phyloP scores from a whole-genome alignment of 345 rosid species.

The Populus alba region DNA sequence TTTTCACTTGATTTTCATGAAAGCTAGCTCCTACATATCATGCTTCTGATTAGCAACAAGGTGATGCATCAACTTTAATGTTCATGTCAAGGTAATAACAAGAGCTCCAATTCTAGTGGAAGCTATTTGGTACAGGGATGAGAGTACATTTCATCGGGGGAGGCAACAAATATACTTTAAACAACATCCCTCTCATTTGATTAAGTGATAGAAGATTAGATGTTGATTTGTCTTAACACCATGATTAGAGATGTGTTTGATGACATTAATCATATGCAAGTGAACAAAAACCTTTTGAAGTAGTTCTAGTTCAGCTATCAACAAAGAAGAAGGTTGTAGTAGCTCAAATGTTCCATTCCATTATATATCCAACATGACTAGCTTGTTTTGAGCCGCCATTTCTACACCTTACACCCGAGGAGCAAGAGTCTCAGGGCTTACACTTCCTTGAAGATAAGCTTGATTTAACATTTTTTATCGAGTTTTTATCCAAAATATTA shows the following conservation, averaged over 20 bases:
- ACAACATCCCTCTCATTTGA: no score
- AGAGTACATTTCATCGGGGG: no score
- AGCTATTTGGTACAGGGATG: neutral
- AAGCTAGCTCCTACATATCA: neutral
- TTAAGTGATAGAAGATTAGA: no score
- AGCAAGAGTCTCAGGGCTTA: constrained; percentile 15
- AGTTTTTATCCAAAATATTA: constrained; percentile 2
- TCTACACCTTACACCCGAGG: constrained; percentile 16
- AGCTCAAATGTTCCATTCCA: constrained; percentile 19
- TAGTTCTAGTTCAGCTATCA: no score
- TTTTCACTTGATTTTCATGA: neutral
- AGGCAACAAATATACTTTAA: no score
- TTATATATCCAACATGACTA: constrained; percentile 12
- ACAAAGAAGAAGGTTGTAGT: neutral
- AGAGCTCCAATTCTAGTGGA: neutral
- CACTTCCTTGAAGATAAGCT: constrained; percentile 14
- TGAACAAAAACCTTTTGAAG: no score
- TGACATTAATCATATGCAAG: no score
- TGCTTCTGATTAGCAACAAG: neutral
- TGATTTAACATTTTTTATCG: constrained; percentile 26
- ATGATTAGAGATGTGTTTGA: no score
- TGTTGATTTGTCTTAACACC: no score
- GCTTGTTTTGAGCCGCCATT: constrained; percentile 45
- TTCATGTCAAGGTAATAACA: neutral
- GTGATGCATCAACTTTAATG: neutral